Evolutionary conservation across 2,329 filamentous ascomycete species (phyloP), one percentile per base, ranked within the genome.

Genomic region (Aspergillus felis): DNA sequence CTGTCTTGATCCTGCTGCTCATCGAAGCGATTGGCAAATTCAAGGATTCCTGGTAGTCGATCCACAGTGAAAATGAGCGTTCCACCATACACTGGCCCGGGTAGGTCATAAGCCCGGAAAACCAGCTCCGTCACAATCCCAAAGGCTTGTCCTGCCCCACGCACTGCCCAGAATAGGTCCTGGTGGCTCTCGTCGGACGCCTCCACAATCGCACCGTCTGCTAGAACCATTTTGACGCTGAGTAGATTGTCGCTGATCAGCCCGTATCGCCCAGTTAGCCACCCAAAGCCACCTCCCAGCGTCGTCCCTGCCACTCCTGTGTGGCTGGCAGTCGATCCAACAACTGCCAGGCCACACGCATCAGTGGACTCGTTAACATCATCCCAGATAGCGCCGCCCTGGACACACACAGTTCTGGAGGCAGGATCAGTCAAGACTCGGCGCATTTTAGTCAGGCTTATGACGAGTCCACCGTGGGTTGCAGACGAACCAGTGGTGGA

Each of bases 241-340:
- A 68, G 72, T 9, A 83, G 70, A 58, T 78, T 76, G 66, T 82
- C 81, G 54, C 82, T 78, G 1, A 74, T 75, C 2, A 87, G 73
- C 0, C 85, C 86, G 56, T 83, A 72, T 32, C 73, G 73, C 1
- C 81, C 80, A 14, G 76, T 79, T 10, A 87, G 70, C 66, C 80
- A 79, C 0, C 85, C 83, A 63, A 82, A 84, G 1, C 84, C 84
- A 24, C 84, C 84, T 2, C 82, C 82, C 0, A 86, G 67, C 0
- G 80, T 78, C n/a, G 86, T 70, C 0, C 82, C 85, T 4, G 81
- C 84, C 3, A 87, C 81, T 3, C 85, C 84, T 1, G 82, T 86
- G 58, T 86, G 81, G 38, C 81, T 81, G 5, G 86, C 81, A 0
- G 84, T 85, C 3, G 84, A 84, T 6, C 84, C 84, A 1, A 85